These are phyloP conservation scores for Actinidia polygama DNA, from an alignment of 179 eudicot genomes.

Conservation along the genomic window DNA sequence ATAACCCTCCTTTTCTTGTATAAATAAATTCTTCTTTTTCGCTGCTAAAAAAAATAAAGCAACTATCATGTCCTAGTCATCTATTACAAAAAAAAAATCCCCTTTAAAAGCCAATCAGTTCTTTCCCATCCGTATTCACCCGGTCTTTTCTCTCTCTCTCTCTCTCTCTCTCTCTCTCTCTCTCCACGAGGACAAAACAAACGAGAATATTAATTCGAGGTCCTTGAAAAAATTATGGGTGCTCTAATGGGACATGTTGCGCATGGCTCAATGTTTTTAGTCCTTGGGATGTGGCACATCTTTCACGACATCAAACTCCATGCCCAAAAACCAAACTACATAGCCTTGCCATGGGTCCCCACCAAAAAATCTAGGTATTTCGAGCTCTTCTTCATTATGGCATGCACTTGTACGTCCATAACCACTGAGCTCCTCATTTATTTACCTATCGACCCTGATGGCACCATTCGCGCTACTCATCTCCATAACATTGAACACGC, in stretches of 20 bases:
- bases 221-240: conserved; percentile 45
- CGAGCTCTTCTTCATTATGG: conserved; percentile 69
- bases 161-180: too few species aligned
- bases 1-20: too few species aligned
- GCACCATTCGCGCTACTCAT: conserved; percentile 80
- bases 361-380: conserved; percentile 38
- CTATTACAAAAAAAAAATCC: too few species aligned
- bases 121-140: too few species aligned
- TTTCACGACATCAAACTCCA: conserved; percentile 60
- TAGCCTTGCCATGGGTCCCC: conserved; percentile 61
- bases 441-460: conserved; percentile 73
- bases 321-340: conserved; percentile 40
- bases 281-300: conserved; percentile 79
- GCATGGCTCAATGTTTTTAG: conserved; percentile 73
- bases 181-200: too few species aligned
- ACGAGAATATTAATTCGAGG: too few species aligned
- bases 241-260: conserved; percentile 70
- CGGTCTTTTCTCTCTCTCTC: too few species aligned
- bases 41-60: too few species aligned
- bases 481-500: conserved; percentile 88
- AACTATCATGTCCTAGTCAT: too few species aligned
- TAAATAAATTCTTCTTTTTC: too few species aligned
- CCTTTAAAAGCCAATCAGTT: too few species aligned
- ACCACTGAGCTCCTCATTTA: conserved; percentile 85
- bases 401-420: conserved; percentile 44